Evolutionary conservation across 192 early-diverging fungal species (phyloP).

Genomic region (Coemansia sp.): DNA sequence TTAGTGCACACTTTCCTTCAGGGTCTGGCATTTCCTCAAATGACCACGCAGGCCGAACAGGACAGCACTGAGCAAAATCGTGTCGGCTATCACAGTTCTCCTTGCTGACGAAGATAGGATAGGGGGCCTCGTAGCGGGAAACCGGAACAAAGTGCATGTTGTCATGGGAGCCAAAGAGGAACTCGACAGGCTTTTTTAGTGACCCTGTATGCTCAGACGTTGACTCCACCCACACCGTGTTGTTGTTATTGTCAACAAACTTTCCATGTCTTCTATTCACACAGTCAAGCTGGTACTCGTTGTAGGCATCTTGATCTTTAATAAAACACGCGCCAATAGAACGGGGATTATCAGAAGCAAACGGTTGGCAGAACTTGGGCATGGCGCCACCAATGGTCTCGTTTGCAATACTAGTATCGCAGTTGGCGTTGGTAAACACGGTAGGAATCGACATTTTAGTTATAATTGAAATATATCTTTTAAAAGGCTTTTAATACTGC

Average conservation of each 20-base stretch:
- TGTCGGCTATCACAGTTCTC: not conserved
- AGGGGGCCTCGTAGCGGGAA: not conserved
- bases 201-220: too few species aligned
- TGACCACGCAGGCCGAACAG: not conserved
- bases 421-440: not conserved
- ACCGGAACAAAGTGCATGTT: not conserved
- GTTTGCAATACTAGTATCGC: not conserved
- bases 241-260: constrained; percentile 1
- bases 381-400: not conserved
- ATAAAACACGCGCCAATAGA: not conserved
- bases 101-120: not conserved
- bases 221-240: not conserved
- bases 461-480: not conserved
- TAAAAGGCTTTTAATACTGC: not conserved
- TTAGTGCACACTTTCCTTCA: not conserved
- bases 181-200: not conserved
- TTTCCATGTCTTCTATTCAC: not conserved
- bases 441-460: not conserved
- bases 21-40: not conserved
- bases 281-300: not conserved
- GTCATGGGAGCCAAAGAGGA: not conserved
- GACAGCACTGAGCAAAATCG: not conserved
- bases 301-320: not conserved
- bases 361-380: not conserved
- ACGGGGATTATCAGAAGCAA: not conserved